Conservation (phyloP, 2,329 filamentous ascomycete genomes). For the Calonectria henricotiae region DNA sequence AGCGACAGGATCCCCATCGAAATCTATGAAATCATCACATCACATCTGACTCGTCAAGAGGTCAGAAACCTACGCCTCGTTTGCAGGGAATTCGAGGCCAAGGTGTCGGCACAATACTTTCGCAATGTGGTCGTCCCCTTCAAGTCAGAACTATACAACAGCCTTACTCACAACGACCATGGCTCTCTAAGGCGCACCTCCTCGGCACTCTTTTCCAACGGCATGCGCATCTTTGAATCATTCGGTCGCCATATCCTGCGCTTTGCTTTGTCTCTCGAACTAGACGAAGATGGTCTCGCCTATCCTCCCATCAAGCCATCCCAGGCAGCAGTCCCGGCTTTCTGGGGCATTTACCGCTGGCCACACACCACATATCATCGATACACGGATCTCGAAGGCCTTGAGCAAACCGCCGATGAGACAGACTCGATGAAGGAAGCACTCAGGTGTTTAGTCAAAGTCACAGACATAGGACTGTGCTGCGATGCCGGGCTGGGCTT, state of each 20-base stretch:
- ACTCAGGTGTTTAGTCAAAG: conserved; percentile 70
- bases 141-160: conserved; percentile 74
- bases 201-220: conserved; percentile 61
- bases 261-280: conserved; percentile 79
- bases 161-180: conserved; percentile 47
- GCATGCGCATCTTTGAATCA: conserved; percentile 74
- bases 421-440: conserved; percentile 74
- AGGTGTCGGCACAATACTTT: conserved; percentile 73
- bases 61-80: conserved; percentile 76
- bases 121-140: conserved; percentile 78
- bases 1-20: conserved; percentile 70
- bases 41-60: conserved; percentile 71
- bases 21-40: conserved; percentile 73
- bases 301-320: conserved; percentile 71
- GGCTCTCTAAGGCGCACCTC: conserved; percentile 48
- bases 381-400: conserved; percentile 72
- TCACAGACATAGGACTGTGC: conserved; percentile 77
- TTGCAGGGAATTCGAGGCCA: conserved; percentile 71
- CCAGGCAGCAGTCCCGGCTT: conserved; percentile 70
- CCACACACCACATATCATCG: conserved; percentile 73
- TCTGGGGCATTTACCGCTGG: conserved; percentile 79
- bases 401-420: conserved; percentile 77
- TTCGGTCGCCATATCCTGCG: conserved; percentile 74
- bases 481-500: conserved; percentile 80
- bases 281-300: conserved; percentile 69